Conservation (phyloP, 73 alveolate species). For the Paramecium sexaurelia region DNA sequence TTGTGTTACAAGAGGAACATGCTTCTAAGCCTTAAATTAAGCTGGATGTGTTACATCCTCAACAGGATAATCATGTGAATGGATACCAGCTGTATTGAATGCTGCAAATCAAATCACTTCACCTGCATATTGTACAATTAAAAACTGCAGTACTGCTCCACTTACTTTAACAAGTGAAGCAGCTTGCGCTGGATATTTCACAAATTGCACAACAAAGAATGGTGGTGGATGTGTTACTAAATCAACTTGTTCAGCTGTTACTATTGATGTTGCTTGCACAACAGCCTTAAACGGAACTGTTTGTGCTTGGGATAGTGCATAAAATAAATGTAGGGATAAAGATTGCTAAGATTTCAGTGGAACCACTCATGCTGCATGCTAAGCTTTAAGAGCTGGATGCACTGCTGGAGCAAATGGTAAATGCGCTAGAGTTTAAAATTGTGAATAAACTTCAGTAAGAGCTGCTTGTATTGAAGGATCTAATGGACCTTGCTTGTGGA, state of each 20-base stretch:
- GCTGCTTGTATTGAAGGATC: slow-evolving; percentile 14
- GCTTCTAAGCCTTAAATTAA: slow-evolving; percentile 18
- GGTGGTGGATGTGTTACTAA: slow-evolving; percentile 50
- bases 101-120: not conserved
- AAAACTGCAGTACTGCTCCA: slow-evolving; percentile 38
- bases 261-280: slow-evolving; percentile 30
- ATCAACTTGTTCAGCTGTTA: not conserved
- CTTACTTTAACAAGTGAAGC: not conserved
- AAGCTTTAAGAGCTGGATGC: not conserved
- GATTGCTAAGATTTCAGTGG: slow-evolving; percentile 40
- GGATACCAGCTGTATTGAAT: not conserved
- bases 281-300: not conserved
- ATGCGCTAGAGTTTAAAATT: not conserved
- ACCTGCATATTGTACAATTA: not conserved
- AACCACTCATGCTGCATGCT: not conserved
- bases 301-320: slow-evolving; percentile 13
- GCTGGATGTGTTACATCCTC: not conserved
- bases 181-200: not conserved
- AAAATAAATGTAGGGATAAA: not conserved
- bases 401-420: slow-evolving; percentile 17
- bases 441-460: not conserved
- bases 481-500: slow-evolving; percentile 6
- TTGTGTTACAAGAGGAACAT: slow-evolving; percentile 49
- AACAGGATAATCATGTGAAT: not conserved
- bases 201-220: slow-evolving; percentile 32